A percentile compares a stretch with the other conserved stretches of the same genome.
These are phyloP conservation scores for Daldinia vernicosa DNA, from an alignment of 495 filamentous ascomycete species.

Conservation along the genomic window DNA sequence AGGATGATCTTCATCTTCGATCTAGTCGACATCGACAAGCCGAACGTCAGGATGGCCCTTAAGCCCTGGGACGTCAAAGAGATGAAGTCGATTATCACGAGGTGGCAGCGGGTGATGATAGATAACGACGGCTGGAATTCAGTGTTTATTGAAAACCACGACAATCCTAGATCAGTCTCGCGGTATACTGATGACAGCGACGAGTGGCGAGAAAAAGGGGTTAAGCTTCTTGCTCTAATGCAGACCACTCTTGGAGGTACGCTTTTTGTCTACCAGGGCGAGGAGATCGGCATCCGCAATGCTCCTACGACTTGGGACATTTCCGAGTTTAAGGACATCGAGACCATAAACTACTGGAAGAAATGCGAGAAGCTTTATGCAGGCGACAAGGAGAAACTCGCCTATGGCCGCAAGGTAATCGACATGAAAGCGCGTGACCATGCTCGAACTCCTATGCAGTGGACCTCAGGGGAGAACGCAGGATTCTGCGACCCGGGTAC, in stretches of 20 bases:
- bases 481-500: conserved; percentile 55
- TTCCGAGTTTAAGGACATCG: conserved; percentile 71
- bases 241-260: conserved; percentile 66
- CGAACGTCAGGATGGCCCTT: conserved; percentile 50
- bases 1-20: conserved; percentile 76
- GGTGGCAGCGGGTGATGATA: conserved; percentile 69
- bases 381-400: conserved; percentile 47
- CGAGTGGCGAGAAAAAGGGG: conserved; percentile 53
- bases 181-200: conserved; percentile 58
- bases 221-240: conserved; percentile 70
- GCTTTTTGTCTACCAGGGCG: conserved; percentile 74
- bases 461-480: conserved; percentile 60
- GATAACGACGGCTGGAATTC: conserved; percentile 69
- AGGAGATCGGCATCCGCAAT: conserved; percentile 73
- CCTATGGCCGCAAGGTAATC: conserved; percentile 51
- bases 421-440: conserved; percentile 67
- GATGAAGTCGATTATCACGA: conserved; percentile 63
- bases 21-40: conserved; percentile 62
- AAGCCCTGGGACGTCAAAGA: conserved; percentile 62
- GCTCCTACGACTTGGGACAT: conserved; percentile 66
- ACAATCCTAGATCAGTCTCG: conserved; percentile 67
- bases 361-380: conserved; percentile 44
- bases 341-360: conserved; percentile 68
- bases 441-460: conserved; percentile 69
- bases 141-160: conserved; percentile 71